Percentiles rank a stretch among this genome's conserved stretches.
Conservation (phyloP, 768 basidiomycete species). For the Hygrophoropsis aurantiaca region DNA sequence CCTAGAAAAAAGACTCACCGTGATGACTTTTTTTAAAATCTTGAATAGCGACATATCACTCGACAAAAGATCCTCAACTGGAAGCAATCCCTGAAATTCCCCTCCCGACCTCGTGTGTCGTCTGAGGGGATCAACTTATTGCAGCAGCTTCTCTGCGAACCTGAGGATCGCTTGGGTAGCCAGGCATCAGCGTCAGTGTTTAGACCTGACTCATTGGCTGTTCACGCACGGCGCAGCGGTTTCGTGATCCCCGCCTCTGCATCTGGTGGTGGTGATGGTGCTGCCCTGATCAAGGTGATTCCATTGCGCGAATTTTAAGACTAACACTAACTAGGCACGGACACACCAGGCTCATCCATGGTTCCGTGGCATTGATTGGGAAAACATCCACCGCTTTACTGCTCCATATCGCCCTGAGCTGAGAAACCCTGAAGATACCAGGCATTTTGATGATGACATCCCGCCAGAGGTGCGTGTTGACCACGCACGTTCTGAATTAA, state of each 20-base stretch:
- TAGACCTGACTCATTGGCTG: conserved; percentile 75
- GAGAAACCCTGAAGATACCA: conserved; percentile 78
- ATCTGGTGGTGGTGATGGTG: conserved; percentile 72
- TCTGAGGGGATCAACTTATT: conserved; percentile 87
- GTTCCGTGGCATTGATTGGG: conserved; percentile 91
- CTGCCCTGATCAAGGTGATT: conserved; percentile 78
- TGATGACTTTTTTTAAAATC: conserved; percentile 17
- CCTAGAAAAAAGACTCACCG: neutral
- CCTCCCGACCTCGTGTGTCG: conserved; percentile 78
- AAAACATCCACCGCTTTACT: conserved; percentile 75
- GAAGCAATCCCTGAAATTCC: conserved; percentile 87
- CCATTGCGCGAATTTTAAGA: conserved; percentile 10
- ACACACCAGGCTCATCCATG: conserved; percentile 72
- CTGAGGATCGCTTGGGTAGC: conserved; percentile 90
- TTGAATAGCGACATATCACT: conserved; percentile 80
- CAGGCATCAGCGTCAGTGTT: conserved; percentile 65
- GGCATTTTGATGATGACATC: conserved; percentile 95
- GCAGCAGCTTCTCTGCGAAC: conserved; percentile 88
- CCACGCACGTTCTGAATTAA: conserved; percentile 27
- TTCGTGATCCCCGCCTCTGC: conserved; percentile 53
- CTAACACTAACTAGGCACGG: conserved; percentile 14
- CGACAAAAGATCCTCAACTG: conserved; percentile 97
- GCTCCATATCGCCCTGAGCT: conserved; percentile 93
- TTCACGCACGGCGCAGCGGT: conserved; percentile 72
- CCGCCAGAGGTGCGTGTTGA: conserved; percentile 71